Percentiles rank a stretch among this genome's conserved stretches.
These are phyloP conservation scores for Fagopyrum homotropicum DNA, from an alignment of 148 eudicot species.

Conservation along the genomic window DNA sequence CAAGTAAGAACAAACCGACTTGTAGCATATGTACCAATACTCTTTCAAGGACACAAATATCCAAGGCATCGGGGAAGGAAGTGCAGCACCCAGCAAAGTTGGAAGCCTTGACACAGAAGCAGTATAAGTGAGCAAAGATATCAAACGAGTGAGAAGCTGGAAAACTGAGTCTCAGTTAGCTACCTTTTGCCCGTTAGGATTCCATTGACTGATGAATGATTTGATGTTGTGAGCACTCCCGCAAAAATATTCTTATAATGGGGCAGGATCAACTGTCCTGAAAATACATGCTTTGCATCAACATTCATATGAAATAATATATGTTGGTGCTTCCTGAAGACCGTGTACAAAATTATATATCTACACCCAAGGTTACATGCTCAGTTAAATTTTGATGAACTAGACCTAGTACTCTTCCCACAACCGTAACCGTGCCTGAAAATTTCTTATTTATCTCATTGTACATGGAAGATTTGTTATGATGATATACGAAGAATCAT, in stretches of 20 bases:
- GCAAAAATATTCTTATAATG: constrained; percentile 39
- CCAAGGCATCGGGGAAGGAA: constrained; percentile 66
- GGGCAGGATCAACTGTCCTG: constrained; percentile 70
- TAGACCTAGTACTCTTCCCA: background rate
- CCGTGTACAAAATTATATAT: background rate
- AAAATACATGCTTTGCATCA: constrained; percentile 14
- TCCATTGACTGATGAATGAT: constrained; percentile 54
- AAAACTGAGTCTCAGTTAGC: constrained; percentile 6
- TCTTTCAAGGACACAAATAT: constrained; percentile 53
- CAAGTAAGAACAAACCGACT: constrained; percentile 47
- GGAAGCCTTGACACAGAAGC: constrained; percentile 33
- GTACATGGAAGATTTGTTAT: background rate
- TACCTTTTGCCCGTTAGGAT: constrained; percentile 85
- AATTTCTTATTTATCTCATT: background rate
- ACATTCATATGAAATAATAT: background rate
- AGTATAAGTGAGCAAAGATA: background rate
- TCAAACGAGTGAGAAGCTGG: background rate
- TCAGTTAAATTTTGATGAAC: background rate
- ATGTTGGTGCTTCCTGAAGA: background rate
- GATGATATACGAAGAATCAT: background rate
- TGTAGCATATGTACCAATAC: constrained; percentile 75
- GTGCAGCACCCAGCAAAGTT: constrained; percentile 25
- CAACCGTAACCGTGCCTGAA: background rate
- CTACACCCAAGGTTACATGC: background rate
- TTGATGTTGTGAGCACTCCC: constrained; percentile 36